Base-by-base conservation (phyloP, 1,139 yeast species). In the Yamadazyma pseudoaaseri region DNA sequence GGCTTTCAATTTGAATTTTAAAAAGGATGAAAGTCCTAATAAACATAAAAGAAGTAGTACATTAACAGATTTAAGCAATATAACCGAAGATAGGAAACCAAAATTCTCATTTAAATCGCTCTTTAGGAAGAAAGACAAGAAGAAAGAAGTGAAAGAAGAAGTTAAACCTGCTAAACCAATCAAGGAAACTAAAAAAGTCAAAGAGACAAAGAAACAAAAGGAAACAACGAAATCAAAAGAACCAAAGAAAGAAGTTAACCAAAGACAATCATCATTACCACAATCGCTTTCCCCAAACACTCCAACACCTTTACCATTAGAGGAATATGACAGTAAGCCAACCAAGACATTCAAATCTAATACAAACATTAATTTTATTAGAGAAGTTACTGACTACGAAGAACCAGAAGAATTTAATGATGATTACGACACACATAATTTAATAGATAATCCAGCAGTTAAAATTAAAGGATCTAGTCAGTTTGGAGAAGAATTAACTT, bases 41-140 rank as follows among this genome's bases (percentile, higher is more conserved):
- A 42, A 40, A 30, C 63, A 55, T 34, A 57, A 49, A 28, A 48
- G 68, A 42, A 59, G 65, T 37, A 49, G 44, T 26, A 58, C 63
- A 6, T 36, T 54, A 27, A 47, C 54, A 10, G 58, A 59, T 27
- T 43, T 55, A 13, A 36, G 58, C 1, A 38, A 44, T 8, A 28
- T 50, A 5, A 34, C 48, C 5, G 36, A 36, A 2, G 24, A 37
- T 13, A 58, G 54, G 49, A 68, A 66, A 41, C 30, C 41, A 10
- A 61, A 58, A 39, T 70, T 70, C 42, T 65, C 72, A 29, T 64
- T 70, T 51, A 62, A 56, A 34, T 51, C 65, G 2, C 51, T 70
- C 26, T 70, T 70, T 50, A 67, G 62, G 42, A 42, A 33, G 37
- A 41, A 39, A 13, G 37, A 35, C 16, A 40, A 37, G 29, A 41